These are phyloP conservation scores for Globisporangium cederbergense DNA, from an alignment of 352 stramenopile species.

Conservation along the genomic window DNA sequence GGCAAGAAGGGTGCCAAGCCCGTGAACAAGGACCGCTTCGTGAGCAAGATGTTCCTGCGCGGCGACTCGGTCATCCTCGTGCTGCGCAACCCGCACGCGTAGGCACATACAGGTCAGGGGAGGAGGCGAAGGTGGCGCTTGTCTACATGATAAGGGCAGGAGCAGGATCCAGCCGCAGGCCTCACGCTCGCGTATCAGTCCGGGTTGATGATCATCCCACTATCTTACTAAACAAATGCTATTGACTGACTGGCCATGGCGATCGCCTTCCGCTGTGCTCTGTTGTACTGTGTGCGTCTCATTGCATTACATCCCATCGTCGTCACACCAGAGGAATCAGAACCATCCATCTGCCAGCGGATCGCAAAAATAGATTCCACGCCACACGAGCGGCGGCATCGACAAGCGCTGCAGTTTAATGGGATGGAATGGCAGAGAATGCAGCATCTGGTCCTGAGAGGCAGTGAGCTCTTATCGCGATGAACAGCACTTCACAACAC, in stretches of 20 bases:
- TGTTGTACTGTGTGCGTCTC: background rate
- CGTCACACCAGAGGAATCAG: background rate
- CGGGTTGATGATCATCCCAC: background rate
- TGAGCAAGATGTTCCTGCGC: constrained; percentile 99
- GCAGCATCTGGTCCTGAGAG: background rate
- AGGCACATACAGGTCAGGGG: constrained; percentile 14
- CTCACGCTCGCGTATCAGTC: background rate
- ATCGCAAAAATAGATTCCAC: constrained; percentile 14
- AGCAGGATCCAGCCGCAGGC: background rate
- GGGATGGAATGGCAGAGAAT: constrained; percentile 1
- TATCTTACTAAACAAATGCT: constrained; percentile 16
- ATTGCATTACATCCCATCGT: background rate
- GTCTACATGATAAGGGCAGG: background rate
- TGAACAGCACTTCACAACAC: background rate
- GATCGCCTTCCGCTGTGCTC: background rate
- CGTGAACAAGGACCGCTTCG: constrained; percentile 98
- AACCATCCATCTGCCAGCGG: constrained; percentile 1
- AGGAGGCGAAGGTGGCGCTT: background rate
- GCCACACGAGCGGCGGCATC: background rate
- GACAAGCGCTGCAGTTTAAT: too few species aligned
- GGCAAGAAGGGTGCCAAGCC: constrained; percentile 94
- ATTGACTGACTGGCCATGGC: constrained; percentile 13
- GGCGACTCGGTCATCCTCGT: constrained; percentile 99
- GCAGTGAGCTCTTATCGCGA: constrained; percentile 1
- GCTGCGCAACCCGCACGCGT: constrained; percentile 94